Evolutionary conservation across 1,139 yeast genomes (phyloP), one percentile per base, ranked within the genome.

Genomic region (Fermentozyma sake): DNA sequence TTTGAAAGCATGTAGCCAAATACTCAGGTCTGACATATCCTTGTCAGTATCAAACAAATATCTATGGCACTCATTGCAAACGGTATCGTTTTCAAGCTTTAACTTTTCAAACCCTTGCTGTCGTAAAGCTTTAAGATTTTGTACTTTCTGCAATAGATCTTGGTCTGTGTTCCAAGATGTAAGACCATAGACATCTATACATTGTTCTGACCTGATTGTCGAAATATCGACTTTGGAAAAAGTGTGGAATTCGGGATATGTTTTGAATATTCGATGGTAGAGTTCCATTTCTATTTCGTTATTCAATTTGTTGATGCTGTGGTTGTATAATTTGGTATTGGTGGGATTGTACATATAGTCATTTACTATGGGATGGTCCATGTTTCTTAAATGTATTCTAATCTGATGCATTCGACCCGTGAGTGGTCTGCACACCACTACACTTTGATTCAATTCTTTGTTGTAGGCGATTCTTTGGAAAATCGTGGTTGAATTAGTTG

Each of bases 331-430:
- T 1, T 20, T 21, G 6, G 25, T 23, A 4, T 30, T 31, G 2
- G 26, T 32, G 6, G 58, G 52, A 25, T 64, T 65, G 48, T 82
- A 82, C 10, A 78, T 50, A 7, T 68, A 69, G 47, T 84, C 95
- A 40, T 83, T 81, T 1, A 63, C 68, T 7, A 85, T 84, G 0
- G 95, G 91, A 39, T 50, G 61, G 0, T 86, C 85, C 28, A 80
- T 30, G 30, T 76, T 67, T 14, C 83, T 65, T 16, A 83, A 52
- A 54, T 83, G 94, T 6, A 82, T 79, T 29, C 94, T 60, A 13
- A 83, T 80, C 48, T 83, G 94, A 49, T 83, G 94, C 41, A 83
- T 80, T 41, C 82, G 66, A 0, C 94, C 95, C 0, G 91, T 77
- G 6, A 72, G 38, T 0, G 94, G 94, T 35, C 57, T 61, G 45